Conservation (phyloP, 2,329 filamentous ascomycete species). For the Ceratocystis huliohia region DNA sequence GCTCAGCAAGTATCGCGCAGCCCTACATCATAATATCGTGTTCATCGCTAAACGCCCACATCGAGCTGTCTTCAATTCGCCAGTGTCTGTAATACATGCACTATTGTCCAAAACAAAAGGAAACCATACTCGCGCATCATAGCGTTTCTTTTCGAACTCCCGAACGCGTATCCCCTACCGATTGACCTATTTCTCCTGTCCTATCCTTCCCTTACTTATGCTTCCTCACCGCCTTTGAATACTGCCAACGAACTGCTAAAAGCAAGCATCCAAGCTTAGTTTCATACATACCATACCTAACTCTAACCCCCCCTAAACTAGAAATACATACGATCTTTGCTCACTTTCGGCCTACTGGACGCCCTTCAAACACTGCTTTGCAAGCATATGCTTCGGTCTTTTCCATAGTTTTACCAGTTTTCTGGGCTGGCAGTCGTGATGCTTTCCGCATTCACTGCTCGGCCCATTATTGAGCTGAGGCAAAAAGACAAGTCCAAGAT, state of each 20-base stretch:
- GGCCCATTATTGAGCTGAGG: slow-evolving; percentile 92
- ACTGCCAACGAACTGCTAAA: background rate
- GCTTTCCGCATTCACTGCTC: slow-evolving; percentile 95
- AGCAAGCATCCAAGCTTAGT: background rate
- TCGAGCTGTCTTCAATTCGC: background rate
- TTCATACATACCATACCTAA: background rate
- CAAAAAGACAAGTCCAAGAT: slow-evolving; percentile 93
- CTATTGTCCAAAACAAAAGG: background rate
- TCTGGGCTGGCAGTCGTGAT: slow-evolving; percentile 46
- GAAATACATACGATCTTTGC: background rate
- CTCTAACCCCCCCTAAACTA: background rate
- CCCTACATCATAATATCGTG: background rate
- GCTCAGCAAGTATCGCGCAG: background rate
- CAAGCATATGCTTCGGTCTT: slow-evolving; percentile 23
- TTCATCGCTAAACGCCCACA: background rate
- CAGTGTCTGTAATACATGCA: background rate
- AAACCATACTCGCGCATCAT: background rate
- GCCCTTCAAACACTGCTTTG: background rate
- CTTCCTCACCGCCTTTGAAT: slow-evolving; percentile 1
- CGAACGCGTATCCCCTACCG: background rate
- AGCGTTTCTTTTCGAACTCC: background rate
- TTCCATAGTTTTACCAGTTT: slow-evolving; percentile 25
- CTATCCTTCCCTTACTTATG: background rate
- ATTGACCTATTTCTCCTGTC: background rate
- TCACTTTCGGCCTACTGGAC: background rate